A percentile compares a stretch with the other conserved stretches of the same genome.
Evolutionary conservation across 805 yeast species (phyloP).

Genomic region (Suhomyces emberorum): DNA sequence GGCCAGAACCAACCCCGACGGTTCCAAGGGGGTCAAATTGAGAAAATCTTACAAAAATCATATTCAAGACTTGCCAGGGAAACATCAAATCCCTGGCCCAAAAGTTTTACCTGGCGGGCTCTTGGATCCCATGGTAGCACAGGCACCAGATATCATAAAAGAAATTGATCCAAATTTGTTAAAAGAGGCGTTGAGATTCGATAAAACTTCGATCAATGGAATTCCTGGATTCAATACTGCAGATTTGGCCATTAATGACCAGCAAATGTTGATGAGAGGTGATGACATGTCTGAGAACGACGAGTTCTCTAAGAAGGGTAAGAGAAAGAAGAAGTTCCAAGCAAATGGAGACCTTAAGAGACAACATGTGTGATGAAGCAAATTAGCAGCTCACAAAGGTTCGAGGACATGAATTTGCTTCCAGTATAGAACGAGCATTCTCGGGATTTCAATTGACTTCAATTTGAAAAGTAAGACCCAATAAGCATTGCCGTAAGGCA

Average conservation of each 20-base stretch:
- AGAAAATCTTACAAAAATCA: slow-evolving; percentile 95
- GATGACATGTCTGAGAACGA: slow-evolving; percentile 41
- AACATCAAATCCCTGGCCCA: slow-evolving; percentile 57
- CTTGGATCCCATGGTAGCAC: slow-evolving; percentile 35
- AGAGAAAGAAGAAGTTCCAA: slow-evolving; percentile 40
- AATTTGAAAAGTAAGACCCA: no score
- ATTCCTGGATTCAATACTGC: slow-evolving; percentile 74
- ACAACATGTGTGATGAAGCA: slow-evolving; percentile 29
- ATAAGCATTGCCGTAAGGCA: no score
- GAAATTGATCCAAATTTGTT: slow-evolving; percentile 50
- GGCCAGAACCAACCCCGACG: slow-evolving; percentile 83
- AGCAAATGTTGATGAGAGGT: slow-evolving; percentile 37
- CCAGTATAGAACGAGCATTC: no score
- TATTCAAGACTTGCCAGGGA: slow-evolving; percentile 80
- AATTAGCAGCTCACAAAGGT: no score
- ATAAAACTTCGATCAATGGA: slow-evolving; percentile 63
- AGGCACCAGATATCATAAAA: slow-evolving; percentile 45
- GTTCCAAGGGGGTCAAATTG: slow-evolving; percentile 86
- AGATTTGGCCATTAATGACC: slow-evolving; percentile 60
- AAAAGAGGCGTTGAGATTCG: slow-evolving; percentile 52
- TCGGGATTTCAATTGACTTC: no score
- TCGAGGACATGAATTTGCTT: no score
- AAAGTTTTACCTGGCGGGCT: slow-evolving; percentile 35
- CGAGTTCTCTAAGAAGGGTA: slow-evolving; percentile 29
- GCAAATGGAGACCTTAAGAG: slow-evolving; percentile 35